Conservation (phyloP, 164 flowering plant genomes). For the Stephania japonica region DNA sequence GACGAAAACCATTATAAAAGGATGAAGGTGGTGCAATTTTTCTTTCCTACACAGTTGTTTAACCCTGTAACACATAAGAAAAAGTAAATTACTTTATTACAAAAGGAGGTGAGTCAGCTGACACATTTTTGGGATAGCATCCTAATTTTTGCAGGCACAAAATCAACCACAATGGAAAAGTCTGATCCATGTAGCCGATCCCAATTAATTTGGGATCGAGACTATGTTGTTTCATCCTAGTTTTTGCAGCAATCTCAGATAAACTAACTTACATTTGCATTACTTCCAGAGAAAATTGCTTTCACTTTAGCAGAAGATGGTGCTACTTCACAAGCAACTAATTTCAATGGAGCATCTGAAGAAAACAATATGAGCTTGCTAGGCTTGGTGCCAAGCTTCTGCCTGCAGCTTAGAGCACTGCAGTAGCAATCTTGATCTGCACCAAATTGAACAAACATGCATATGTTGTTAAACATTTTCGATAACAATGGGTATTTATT, state of each 20-base stretch:
- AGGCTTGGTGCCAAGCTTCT: constrained; percentile 80
- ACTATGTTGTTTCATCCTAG: too few relatives aligned
- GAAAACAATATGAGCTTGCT: constrained; percentile 62
- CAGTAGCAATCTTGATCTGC: constrained; percentile 98
- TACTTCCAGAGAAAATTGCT: constrained; percentile 30
- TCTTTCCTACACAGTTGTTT: constrained; percentile 91
- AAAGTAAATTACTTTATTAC: not conserved
- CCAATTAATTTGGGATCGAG: too few relatives aligned
- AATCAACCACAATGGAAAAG: too few relatives aligned
- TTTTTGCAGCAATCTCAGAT: not conserved
- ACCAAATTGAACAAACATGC: constrained; percentile 99
- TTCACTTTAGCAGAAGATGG: constrained; percentile 44
- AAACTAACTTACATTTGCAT: constrained; percentile 20
- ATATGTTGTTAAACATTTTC: constrained; percentile 31
- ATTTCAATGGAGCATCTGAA: constrained; percentile 61
- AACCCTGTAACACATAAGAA: constrained; percentile 54
- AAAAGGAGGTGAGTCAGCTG: not conserved
- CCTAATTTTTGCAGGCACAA: too few relatives aligned
- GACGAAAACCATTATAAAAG: constrained; percentile 71
- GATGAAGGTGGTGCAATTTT: constrained; percentile 81
- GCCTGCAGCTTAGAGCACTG: constrained; percentile 77
- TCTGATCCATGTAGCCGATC: too few relatives aligned
- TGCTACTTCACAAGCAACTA: constrained; percentile 61
- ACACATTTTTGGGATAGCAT: too few relatives aligned
- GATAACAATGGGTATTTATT: not conserved